These are phyloP conservation scores for Davidsoniella eucalypti DNA, from an alignment of 2,329 filamentous ascomycete species.

Conservation along the genomic window DNA sequence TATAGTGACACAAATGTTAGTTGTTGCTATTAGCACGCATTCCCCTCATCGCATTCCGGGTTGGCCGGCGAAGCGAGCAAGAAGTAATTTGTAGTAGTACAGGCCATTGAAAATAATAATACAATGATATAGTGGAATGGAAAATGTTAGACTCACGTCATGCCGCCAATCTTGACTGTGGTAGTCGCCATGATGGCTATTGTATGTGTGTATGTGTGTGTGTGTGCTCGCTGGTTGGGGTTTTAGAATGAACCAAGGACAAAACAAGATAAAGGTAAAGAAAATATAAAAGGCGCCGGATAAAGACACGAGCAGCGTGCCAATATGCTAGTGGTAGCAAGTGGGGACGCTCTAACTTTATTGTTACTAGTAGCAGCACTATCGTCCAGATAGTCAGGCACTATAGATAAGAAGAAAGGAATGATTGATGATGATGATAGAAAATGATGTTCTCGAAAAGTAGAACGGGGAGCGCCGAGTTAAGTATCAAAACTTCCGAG, in stretches of 20 bases:
- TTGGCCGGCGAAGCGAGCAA: too few relatives aligned
- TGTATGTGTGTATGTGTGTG: neutral
- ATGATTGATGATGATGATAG: neutral
- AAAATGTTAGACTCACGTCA: conserved; percentile 39
- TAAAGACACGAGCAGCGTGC: too few relatives aligned
- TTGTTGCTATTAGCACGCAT: neutral
- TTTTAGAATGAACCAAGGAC: too few relatives aligned
- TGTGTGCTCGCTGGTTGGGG: neutral
- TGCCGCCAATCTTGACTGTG: conserved; percentile 78
- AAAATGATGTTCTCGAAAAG: too few relatives aligned
- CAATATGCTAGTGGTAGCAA: neutral
- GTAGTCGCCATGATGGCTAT: conserved; percentile 66
- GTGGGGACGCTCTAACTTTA: neutral
- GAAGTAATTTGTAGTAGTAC: neutral
- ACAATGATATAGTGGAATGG: neutral
- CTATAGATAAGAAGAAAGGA: neutral
- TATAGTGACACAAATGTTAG: neutral
- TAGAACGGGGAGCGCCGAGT: too few relatives aligned
- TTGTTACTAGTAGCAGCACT: too few relatives aligned
- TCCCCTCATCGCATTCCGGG: too few relatives aligned
- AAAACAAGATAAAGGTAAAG: too few relatives aligned
- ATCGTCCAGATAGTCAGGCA: neutral
- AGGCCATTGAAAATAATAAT: too few relatives aligned
- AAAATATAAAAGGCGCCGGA: neutral
- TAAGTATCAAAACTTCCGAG: too few relatives aligned